Evolutionary conservation across 2,329 filamentous ascomycete genomes (phyloP).

Genomic region (Aspergillus chevalieri): DNA sequence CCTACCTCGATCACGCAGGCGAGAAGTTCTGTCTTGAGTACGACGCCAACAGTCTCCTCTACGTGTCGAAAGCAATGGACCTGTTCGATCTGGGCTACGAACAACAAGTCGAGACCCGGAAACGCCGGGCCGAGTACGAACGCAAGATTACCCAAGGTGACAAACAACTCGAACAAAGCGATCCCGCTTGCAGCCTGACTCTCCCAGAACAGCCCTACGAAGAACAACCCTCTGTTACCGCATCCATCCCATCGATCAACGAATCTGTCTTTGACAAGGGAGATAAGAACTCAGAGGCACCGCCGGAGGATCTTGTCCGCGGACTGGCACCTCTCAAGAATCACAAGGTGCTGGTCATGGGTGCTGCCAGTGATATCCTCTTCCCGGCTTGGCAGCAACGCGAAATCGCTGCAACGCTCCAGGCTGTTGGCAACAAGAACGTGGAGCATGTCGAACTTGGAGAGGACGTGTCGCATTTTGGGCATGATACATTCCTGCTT

Average conservation of each 20-base stretch:
- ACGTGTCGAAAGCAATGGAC: constrained; percentile 98
- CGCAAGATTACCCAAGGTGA: constrained; percentile 50
- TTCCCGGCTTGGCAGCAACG: constrained; percentile 98
- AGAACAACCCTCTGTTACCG: constrained; percentile 62
- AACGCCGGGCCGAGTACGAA: constrained; percentile 57
- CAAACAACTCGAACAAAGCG: constrained; percentile 24
- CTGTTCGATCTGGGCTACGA: constrained; percentile 81
- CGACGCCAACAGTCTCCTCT: constrained; percentile 89
- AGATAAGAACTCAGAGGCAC: constrained; percentile 34
- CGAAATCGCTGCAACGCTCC: constrained; percentile 81
- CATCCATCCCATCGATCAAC: constrained; percentile 28
- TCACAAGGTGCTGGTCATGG: constrained; percentile 80
- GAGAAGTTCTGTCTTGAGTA: constrained; percentile 98
- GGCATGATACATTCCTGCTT: constrained; percentile 91
- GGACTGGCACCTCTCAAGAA: constrained; percentile 67
- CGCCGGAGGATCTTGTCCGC: constrained; percentile 71
- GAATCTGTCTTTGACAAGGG: constrained; percentile 17
- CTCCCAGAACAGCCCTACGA: constrained; percentile 79
- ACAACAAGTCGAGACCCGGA: constrained; percentile 58
- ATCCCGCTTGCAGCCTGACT: constrained; percentile 67
- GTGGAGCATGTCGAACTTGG: constrained; percentile 88
- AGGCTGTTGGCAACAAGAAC: constrained; percentile 66
- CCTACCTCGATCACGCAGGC: constrained; percentile 93
- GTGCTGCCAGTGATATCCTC: constrained; percentile 89
- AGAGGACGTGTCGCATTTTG: constrained; percentile 89